phyloP scores from a whole-genome alignment of 306 rosid species.

The Psophocarpus tetragonolobus region DNA sequence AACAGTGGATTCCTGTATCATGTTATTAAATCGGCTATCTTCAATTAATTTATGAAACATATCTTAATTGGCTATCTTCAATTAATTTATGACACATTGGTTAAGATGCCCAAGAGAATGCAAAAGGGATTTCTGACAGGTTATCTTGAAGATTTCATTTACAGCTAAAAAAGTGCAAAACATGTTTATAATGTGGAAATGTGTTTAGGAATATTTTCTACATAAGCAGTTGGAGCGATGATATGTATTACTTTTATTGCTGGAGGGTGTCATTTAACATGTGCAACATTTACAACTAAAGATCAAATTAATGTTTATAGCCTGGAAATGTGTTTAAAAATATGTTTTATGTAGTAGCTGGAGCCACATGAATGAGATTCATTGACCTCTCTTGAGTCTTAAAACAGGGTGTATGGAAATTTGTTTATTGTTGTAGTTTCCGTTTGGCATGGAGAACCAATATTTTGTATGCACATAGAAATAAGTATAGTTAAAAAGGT shows the following conservation, averaged over 20 bases:
- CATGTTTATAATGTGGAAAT: neutral
- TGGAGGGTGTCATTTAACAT: neutral
- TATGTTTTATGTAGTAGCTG: neutral
- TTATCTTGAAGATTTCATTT: constrained; percentile 8
- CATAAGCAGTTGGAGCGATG: neutral
- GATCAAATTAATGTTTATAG: neutral
- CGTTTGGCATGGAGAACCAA: neutral
- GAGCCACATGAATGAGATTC: constrained; percentile 10
- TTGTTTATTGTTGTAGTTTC: constrained; percentile 6
- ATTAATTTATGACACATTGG: neutral
- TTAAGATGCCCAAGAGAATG: constrained; percentile 4
- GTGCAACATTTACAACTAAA: constrained; percentile 2
- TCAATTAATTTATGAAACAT: neutral
- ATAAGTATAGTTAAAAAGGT: neutral
- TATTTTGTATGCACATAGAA: neutral
- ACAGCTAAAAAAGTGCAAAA: neutral
- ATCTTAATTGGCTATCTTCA: neutral
- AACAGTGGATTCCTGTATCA: neutral
- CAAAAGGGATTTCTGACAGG: neutral
- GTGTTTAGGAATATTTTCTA: neutral
- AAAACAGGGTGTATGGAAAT: neutral
- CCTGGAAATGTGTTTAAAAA: neutral
- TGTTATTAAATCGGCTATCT: neutral
- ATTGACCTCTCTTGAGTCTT: neutral
- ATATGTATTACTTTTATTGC: neutral